Conservation (phyloP, 2,329 filamentous ascomycete genomes). For the Monilinia laxa region DNA sequence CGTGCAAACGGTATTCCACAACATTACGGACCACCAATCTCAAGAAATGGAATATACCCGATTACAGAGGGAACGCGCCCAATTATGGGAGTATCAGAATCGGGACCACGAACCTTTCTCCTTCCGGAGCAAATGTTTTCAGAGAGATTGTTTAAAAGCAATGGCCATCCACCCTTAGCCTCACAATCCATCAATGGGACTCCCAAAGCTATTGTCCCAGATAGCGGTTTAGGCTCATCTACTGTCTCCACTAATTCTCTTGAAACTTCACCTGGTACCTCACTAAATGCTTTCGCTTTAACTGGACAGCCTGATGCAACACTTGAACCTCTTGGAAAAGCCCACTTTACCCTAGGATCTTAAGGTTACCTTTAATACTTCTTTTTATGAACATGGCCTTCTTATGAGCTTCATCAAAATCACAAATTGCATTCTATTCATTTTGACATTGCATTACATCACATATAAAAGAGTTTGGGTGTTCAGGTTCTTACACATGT, state of each 20-base stretch:
- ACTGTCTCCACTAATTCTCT: background rate
- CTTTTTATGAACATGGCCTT: background rate
- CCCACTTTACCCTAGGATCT: background rate
- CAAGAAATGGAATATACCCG: background rate
- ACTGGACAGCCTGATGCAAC: background rate
- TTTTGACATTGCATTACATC: background rate
- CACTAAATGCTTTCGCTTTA: too few species aligned
- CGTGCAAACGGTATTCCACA: constrained; percentile 6
- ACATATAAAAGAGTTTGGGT: background rate
- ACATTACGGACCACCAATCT: constrained; percentile 5
- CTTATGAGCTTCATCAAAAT: background rate
- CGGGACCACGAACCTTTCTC: background rate
- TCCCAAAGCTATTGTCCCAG: too few species aligned
- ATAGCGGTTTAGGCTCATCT: background rate
- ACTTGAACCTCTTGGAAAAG: background rate
- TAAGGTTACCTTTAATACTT: background rate
- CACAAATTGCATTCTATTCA: background rate
- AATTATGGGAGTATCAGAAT: background rate
- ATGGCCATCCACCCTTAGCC: background rate
- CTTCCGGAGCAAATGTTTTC: constrained; percentile 12
- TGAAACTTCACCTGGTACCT: background rate
- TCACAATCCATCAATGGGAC: background rate
- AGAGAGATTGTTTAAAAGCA: background rate
- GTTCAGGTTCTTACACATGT: background rate
- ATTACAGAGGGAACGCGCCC: background rate